Conservation (phyloP, 129 eudicot genomes). For the Daucus carota region DNA sequence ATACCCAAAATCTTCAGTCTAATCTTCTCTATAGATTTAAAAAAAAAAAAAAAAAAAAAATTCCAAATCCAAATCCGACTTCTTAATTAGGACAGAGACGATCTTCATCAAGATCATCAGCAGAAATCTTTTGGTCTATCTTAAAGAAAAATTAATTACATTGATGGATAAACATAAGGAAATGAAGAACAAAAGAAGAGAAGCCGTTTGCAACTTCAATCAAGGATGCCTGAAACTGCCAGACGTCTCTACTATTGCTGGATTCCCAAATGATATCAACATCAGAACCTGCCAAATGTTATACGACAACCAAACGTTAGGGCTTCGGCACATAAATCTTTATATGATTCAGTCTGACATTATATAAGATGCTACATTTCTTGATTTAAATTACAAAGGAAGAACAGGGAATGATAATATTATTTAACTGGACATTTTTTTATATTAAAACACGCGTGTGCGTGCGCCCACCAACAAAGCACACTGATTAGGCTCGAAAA, state of each 20-base stretch:
- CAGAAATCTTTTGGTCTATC: background rate
- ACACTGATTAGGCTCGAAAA: background rate
- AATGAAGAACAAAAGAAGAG: background rate
- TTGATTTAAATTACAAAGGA: background rate
- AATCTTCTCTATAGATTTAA: background rate
- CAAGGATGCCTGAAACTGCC: background rate
- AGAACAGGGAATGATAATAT: background rate
- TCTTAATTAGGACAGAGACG: background rate
- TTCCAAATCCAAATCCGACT: constrained; percentile 1
- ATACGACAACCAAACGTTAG: background rate
- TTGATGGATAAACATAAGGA: background rate
- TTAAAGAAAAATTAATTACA: background rate
- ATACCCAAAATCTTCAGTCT: background rate
- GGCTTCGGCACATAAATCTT: background rate
- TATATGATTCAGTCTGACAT: background rate
- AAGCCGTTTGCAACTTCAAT: background rate
- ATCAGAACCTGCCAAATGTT: background rate
- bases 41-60: background rate
- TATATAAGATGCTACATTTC: background rate
- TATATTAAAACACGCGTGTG: too few relatives aligned
- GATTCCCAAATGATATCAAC: background rate
- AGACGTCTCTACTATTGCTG: background rate
- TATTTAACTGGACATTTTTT: too few relatives aligned
- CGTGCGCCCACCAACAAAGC: background rate
- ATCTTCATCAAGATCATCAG: background rate